Evolutionary conservation across 2,329 filamentous ascomycete genomes (phyloP), one percentile per base, ranked within the genome.

Genomic region (Fusarium sp.): DNA sequence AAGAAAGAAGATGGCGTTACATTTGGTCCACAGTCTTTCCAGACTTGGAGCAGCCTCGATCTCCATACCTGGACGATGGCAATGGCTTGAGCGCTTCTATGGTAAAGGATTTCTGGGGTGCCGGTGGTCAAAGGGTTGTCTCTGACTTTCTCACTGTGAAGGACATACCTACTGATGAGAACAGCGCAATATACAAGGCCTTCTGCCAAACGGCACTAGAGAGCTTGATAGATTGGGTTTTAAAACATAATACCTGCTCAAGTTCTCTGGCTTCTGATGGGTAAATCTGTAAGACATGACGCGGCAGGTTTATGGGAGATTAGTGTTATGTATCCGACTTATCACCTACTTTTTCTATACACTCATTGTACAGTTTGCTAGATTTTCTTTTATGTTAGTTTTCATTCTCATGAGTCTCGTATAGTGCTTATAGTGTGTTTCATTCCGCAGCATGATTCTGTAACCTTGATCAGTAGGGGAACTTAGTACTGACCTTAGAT

Each of bases 1-100:
- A 66, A 14, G 9, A 17, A 9, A 36, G 17, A 32, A 50, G 58
- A 18, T 63, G 48, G 63, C 39, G 28, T 18, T 36, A 42, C n/a
- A 63, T 63, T 20, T 63, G 59, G 30, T 39, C 41, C 7, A 66
- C 36, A 6, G 42, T 63, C 32, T 66, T 63, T 9, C 63, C 58
- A 3, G 18, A 14, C 12, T 22, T 13, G 4, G 28, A 63, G n/a
- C 42, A 32, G 14, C 36, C 48, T 26, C 26, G 26, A 26, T 26
- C 26, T 6, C 26, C 26, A 26, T 26, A 26, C 26, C 26, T 26
- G 6, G 26, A 55, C 5, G 28, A 30, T 7, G 42, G 42, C 4
- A n/a, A 18, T 17, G 57, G 58, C 18, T 12, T 48, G 1, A 51
- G 9, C 1, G 7, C 50, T 13, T 66, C 63, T 17, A 66, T 55